Evolutionary conservation across 805 yeast species (phyloP), one percentile per base, ranked within the genome.

Genomic region (Hanseniaspora occidentalis): DNA sequence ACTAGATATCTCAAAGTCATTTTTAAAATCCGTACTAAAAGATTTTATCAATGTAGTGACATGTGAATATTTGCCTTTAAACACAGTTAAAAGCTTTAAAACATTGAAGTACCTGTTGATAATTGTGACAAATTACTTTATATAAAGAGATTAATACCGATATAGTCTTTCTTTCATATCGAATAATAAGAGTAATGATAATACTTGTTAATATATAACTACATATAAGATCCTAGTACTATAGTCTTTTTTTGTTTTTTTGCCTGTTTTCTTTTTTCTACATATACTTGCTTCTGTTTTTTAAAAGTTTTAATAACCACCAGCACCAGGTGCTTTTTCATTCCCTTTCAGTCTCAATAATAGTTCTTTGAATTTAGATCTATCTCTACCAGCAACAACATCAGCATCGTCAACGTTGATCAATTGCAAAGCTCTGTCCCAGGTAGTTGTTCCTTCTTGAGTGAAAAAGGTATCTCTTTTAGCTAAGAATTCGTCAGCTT

Each of bases 401-500:
- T 65, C 70, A 18, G 73, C 66, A 39, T 69, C 75, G 24, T 58
- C 60, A 36, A 52, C 69, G 61, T 52, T 67, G 42, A 54, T 64
- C 54, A 59, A 70, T 36, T 64, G 62, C 23, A 71, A 54, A 62
- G 77, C 89, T 52, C 95, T 74, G 52, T 81, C 82, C 67, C 84
- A 85, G n/a, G 85, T 75, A 29, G 77, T 58, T 9, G 82, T 76
- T 53, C 75, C 66, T 41, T 94, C 95, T 59, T 83, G 82, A 26
- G 77, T 66, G 58, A 79, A 84, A 58, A 69, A 86, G 23, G 71
- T 70, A 57, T 86, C 95, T 57, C 92, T 78, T 52, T 80, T 76
- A 42, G 70, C 74, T 46, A 83, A 57, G 56, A 80, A 86, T 45
- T 73, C 75, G 48, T 73, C 77, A 50, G 84, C 84, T 50, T 81